Evolutionary conservation across 345 rosid species (phyloP).

Genomic region (Euclidium syriacum): DNA sequence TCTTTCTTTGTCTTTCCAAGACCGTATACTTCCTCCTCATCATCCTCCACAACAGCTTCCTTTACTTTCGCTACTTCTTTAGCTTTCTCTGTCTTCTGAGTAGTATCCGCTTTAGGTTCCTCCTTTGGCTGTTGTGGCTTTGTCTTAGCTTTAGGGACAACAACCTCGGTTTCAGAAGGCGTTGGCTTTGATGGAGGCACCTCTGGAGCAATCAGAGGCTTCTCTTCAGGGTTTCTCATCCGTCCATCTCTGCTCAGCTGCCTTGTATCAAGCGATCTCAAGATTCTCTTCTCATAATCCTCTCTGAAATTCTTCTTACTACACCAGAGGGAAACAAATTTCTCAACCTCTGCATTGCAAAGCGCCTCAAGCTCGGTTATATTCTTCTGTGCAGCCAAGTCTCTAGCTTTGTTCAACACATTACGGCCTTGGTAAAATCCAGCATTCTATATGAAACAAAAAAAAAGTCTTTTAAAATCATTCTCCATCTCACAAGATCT

Average conservation of each 20-base stretch:
- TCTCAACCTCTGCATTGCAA: conserved; percentile 53
- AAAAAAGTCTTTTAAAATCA: neutral
- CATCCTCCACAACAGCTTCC: conserved; percentile 28
- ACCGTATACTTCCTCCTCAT: conserved; percentile 41
- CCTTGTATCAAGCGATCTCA: conserved; percentile 65
- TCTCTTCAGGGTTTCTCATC: conserved; percentile 78
- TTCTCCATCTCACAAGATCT: conserved; percentile 1
- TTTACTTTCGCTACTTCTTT: conserved; percentile 38
- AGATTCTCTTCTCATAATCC: conserved; percentile 77
- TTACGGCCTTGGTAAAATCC: conserved; percentile 41
- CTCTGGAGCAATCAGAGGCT: conserved; percentile 52
- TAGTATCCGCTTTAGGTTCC: conserved; percentile 44
- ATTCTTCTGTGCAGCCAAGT: conserved; percentile 56
- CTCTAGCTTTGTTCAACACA: conserved; percentile 50
- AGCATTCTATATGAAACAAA: conserved; percentile 48
- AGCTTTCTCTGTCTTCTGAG: conserved; percentile 25
- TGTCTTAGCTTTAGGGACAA: conserved; percentile 40
- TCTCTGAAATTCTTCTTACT: conserved; percentile 67
- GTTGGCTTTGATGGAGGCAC: conserved; percentile 29
- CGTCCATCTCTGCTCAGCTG: conserved; percentile 85
- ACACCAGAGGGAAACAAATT: conserved; percentile 74
- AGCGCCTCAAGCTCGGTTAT: conserved; percentile 53
- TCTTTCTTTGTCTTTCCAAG: conserved; percentile 38
- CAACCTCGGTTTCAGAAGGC: conserved; percentile 26
- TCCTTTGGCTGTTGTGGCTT: conserved; percentile 58